Evolutionary conservation across 106 monocot genomes (phyloP).

Genomic region (Phalaenopsis equestris): DNA sequence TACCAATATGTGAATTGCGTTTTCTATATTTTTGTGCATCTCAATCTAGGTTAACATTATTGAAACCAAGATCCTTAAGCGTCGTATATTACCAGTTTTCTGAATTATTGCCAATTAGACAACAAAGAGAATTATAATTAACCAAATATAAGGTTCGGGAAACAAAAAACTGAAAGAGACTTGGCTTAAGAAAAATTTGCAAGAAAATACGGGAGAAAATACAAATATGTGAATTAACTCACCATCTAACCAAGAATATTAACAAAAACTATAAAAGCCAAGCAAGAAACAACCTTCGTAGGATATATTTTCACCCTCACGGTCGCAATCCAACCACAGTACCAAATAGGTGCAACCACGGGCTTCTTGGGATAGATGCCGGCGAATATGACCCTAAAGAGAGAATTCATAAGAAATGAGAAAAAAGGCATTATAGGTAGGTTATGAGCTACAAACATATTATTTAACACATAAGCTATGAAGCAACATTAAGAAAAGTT

Average conservation of each 20-base stretch:
- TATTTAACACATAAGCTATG: neutral
- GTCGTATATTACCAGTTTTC: too few relatives aligned
- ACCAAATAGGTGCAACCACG: constrained; percentile 64
- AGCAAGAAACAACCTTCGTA: constrained; percentile 52
- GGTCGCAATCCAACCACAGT: constrained; percentile 96
- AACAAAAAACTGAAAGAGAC: neutral
- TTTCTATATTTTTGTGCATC: too few relatives aligned
- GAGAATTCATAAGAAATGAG: constrained; percentile 2
- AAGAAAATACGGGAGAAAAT: neutral
- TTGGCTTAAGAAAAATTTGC: neutral
- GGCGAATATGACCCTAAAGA: constrained; percentile 72
- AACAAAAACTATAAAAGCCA: neutral
- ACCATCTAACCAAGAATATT: neutral
- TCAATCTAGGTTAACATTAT: too few relatives aligned
- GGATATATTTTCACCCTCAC: constrained; percentile 99
- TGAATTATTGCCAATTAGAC: neutral
- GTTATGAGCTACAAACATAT: neutral
- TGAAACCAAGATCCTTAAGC: too few relatives aligned
- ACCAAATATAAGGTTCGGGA: neutral
- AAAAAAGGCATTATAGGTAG: neutral
- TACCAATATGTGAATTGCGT: too few relatives aligned
- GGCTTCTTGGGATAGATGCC: constrained; percentile 83
- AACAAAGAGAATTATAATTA: neutral
- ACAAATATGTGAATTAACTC: neutral
- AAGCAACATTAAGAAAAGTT: neutral